Evolutionary conservation across 2,329 filamentous ascomycete species (phyloP), one percentile per base, ranked within the genome.

Genomic region (Stemphylium vesicarium): DNA sequence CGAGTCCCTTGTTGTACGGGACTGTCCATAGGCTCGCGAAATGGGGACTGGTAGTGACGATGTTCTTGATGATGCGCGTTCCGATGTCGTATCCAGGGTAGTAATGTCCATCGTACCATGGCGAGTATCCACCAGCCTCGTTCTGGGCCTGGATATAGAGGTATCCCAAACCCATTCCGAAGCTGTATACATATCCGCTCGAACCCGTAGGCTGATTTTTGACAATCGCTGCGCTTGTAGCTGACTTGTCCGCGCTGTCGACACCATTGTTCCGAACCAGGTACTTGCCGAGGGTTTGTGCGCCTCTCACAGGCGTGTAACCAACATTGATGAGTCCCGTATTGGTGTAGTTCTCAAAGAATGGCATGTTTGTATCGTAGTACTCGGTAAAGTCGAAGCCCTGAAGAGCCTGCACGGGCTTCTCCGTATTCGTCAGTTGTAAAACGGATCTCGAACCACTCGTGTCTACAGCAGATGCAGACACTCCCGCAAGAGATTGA

Each of bases 81-180:
- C 52, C 52, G 22, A 55, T 55, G 10, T 55, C 52, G 5, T 55
- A 55, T 13, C 52, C 52, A 4, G 52, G 52, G n/a, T 55, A 55
- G 32, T 55, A 55, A 7, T 55, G 52, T 20, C 52, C 52, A 8
- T 50, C 22, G 3, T 55, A 55, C 46, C 46, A 55, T n/a, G 29
- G 52, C 11, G 52, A 45, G 31, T 55, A 55, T 2, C 36, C 52
- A 9, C 52, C 52, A 8, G 15, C 47, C 3, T 55, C 52, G 1
- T 39, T 45, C 22, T 55, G 46, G 4, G 47, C 52, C 11, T 50
- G 46, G 4, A 36, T 45, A 8, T 20, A 55, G 10, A 55, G 9
- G 24, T 55, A 55, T 2, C 52, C 52, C 11, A 55, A 35, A 31
- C 51, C 52, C 52, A 55, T 51, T 4, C 52, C 52, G 31, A 55